These are phyloP conservation scores for Trichoderma virens DNA, from an alignment of 495 filamentous ascomycete species.

Conservation along the genomic window DNA sequence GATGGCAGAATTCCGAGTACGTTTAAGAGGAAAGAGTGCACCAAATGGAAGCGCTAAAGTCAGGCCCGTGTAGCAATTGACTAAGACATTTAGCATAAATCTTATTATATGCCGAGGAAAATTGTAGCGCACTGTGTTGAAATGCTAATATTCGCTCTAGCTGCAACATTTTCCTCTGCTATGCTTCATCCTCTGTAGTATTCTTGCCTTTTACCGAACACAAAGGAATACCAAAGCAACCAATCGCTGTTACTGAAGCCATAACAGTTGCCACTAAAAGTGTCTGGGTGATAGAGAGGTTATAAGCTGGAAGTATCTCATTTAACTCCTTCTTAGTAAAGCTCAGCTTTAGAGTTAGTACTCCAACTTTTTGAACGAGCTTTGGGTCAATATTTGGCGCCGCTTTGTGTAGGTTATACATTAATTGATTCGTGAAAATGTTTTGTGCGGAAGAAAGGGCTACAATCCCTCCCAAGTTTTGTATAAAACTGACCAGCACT, in stretches of 20 bases:
- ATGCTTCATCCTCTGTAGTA: neutral
- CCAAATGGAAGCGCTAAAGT: too few relatives aligned
- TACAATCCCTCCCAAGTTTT: neutral
- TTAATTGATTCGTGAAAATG: neutral
- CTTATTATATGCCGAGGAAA: too few relatives aligned
- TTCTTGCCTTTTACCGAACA: neutral
- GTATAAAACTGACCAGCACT: neutral
- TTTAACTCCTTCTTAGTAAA: neutral
- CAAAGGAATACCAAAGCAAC: neutral
- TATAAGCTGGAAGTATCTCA: neutral
- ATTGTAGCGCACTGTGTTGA: too few relatives aligned
- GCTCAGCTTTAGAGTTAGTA: neutral
- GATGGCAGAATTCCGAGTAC: too few relatives aligned
- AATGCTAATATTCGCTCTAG: too few relatives aligned
- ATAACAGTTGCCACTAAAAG: neutral
- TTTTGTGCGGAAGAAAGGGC: neutral
- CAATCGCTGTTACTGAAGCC: neutral
- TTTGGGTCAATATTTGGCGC: neutral
- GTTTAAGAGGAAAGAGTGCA: too few relatives aligned
- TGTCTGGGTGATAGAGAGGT: neutral
- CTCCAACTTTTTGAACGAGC: neutral
- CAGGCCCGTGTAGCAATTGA: too few relatives aligned
- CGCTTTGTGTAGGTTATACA: neutral
- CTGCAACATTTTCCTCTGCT: neutral
- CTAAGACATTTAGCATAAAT: too few relatives aligned